Evolutionary conservation across 805 yeast species (phyloP), one percentile per base, ranked within the genome.

Genomic region (Candida fluviatilis): DNA sequence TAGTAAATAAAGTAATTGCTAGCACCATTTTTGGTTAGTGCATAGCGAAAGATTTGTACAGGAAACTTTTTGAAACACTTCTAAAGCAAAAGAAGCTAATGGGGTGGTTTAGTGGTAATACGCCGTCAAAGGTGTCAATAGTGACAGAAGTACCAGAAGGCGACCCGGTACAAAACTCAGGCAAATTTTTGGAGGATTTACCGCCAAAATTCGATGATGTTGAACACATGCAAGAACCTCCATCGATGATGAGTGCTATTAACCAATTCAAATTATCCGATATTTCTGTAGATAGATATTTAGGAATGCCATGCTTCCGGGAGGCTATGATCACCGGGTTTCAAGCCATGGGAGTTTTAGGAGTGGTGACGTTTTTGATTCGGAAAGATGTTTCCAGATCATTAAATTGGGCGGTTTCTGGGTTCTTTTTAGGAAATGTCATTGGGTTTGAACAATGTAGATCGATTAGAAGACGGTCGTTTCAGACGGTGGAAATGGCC

Each of bases 391-490:
- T 82, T 0, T 56, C 65, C 7, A 73, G 73, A 43, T 80, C 95
- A 1, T 68, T 77, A 12, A 86, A 90, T 54, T 90, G 96, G 96
- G 82, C 82, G 7, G 69, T 85, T 36, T 84, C 84, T 27, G 95
- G 93, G 3, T 76, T 88, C 46, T 60, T 85, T 39, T 56, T 88
- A 15, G 96, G 96, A 1, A 79, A 86, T 32, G 71, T 85, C 0
- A 80, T 85, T 18, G 86, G 95, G 1, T 90, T 96, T 96, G 96
- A 90, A 56, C 95, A 88, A 60, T 90, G 98, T 58, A 71, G 95
- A 41, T 69, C 78, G 35, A 71, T 78, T 34, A 71, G 95, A 57
- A 71, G 82, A 51, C 75, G 77, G 45, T 78, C 84, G 38, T 72
- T 78, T 55, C 74, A 75, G 43, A 79, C 81, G 40, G 82, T 90